These are phyloP conservation scores for Botrytis galanthina DNA, from an alignment of 2,329 filamentous ascomycete genomes.

Conservation along the genomic window DNA sequence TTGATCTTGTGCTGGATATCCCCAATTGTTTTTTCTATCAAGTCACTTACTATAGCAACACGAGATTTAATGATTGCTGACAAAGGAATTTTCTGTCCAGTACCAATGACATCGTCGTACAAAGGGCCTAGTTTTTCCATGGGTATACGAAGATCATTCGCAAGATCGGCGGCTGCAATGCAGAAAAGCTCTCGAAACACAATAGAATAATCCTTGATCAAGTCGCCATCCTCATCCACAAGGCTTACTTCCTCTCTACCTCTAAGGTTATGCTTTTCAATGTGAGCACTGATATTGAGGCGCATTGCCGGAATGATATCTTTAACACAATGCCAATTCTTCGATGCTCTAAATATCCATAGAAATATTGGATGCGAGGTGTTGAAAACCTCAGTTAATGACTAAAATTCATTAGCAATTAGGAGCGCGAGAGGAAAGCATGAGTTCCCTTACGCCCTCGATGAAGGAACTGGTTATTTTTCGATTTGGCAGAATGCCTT, in stretches of 20 bases:
- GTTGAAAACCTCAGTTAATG: slow-evolving; percentile 71
- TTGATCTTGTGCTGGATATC: slow-evolving; percentile 19
- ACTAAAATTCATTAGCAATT: slow-evolving; percentile 37
- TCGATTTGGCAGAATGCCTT: slow-evolving; percentile 66
- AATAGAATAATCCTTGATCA: slow-evolving; percentile 68
- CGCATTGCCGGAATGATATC: slow-evolving; percentile 71
- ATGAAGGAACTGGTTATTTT: slow-evolving; percentile 79
- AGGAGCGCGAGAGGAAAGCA: neutral
- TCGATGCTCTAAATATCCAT: slow-evolving; percentile 81
- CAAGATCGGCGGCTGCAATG: slow-evolving; percentile 71
- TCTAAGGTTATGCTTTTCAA: slow-evolving; percentile 39
- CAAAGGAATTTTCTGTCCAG: slow-evolving; percentile 45
- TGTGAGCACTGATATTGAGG: slow-evolving; percentile 59
- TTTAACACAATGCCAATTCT: slow-evolving; percentile 70
- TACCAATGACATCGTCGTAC: slow-evolving; percentile 73
- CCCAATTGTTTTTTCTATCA: neutral
- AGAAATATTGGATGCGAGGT: slow-evolving; percentile 77
- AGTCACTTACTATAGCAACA: slow-evolving; percentile 1
- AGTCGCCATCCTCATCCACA: slow-evolving; percentile 53
- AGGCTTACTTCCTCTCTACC: slow-evolving; percentile 45
- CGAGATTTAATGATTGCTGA: slow-evolving; percentile 17
- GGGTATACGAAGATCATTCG: slow-evolving; percentile 61
- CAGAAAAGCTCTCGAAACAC: slow-evolving; percentile 84
- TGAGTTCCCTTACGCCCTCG: slow-evolving; percentile 50
- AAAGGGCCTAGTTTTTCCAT: slow-evolving; percentile 65